Base-by-base conservation (phyloP, 2,329 filamentous ascomycete genomes). In the Ilyonectria mors-panacis region DNA sequence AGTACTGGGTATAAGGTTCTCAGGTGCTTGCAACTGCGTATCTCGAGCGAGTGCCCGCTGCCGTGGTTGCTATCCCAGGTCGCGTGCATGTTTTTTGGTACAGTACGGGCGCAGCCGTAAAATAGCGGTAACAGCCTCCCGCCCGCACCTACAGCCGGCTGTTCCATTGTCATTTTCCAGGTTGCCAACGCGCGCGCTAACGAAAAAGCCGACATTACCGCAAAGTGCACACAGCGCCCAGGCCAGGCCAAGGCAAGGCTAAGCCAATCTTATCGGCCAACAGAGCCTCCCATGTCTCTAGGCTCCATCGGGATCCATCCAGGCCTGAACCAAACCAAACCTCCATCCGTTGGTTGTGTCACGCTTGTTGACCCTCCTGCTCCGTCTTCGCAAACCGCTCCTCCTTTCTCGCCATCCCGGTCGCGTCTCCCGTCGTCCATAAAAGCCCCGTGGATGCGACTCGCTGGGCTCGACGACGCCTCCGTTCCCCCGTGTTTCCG, bases 271-370 rank as follows among this genome's bases (percentile, higher is more conserved):
- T 28, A 28, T n/a, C 15, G 17, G 19, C 35, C 21, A 44, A 56
- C 33, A 39, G 53, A 42, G 53, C 35, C 39, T 47, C 55, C 55
- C 28, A 21, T 39, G 39, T 21, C 62, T 55, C 62, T 45, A 55
- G 62, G 62, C 62, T 59, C 62, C 62, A 65, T 65, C 42, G 58
- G 44, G 62, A 65, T 55, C 55, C 55, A 50, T 59, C 62, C 37
- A 35, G 23, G 42, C 45, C 61, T 54, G 58, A 53, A 10, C 45
- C 57, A 48, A 65, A 37, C 53, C 33, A 48, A 23, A 56, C 63
- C 44, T 65, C 63, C 44, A 37, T 35, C 35, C 21, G 45, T 35
- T 42, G 50, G 13, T 33, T 48, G 51, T 44, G 51, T 37, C 57
- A 62, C 59, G 59, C 51, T 55, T 33, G 59, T 55, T 37, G 21